Evolutionary conservation across 352 stramenopile species (phyloP).

Genomic region (Aphanomyces stellatus): DNA sequence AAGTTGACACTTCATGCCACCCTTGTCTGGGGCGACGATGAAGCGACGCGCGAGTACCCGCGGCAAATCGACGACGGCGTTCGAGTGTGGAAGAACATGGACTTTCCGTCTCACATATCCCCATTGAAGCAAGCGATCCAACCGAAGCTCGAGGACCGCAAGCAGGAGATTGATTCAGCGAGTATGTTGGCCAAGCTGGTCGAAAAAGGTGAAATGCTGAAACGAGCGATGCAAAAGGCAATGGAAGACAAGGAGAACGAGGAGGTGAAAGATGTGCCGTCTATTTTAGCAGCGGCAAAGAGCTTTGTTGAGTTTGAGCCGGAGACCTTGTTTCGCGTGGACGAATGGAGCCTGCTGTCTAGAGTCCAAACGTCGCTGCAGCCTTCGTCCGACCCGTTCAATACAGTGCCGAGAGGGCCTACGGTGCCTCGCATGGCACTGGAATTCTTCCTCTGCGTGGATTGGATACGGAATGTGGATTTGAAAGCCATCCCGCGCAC

Average conservation of each 20-base stretch:
- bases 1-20: not conserved
- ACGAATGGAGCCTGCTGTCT: too few relatives aligned
- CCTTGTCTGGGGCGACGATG: not conserved
- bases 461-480: not conserved
- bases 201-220: conserved; percentile 6
- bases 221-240: conserved; percentile 7
- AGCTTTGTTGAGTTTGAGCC: too few relatives aligned
- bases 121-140: too few relatives aligned
- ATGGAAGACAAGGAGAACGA: not conserved
- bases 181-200: not conserved
- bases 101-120: too few relatives aligned
- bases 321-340: too few relatives aligned
- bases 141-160: not conserved
- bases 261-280: not conserved
- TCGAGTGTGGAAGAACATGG: conserved; percentile 1
- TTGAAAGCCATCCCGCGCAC: not conserved
- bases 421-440: not conserved
- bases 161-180: not conserved
- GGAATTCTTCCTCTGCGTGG: not conserved
- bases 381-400: too few relatives aligned
- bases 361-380: too few relatives aligned
- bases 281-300: conserved; percentile 12
- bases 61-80: not conserved
- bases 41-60: not conserved
- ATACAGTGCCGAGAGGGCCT: too few relatives aligned